Evolutionary conservation across 2,329 filamentous ascomycete species (phyloP).

Genomic region (Ramularia endophylla): DNA sequence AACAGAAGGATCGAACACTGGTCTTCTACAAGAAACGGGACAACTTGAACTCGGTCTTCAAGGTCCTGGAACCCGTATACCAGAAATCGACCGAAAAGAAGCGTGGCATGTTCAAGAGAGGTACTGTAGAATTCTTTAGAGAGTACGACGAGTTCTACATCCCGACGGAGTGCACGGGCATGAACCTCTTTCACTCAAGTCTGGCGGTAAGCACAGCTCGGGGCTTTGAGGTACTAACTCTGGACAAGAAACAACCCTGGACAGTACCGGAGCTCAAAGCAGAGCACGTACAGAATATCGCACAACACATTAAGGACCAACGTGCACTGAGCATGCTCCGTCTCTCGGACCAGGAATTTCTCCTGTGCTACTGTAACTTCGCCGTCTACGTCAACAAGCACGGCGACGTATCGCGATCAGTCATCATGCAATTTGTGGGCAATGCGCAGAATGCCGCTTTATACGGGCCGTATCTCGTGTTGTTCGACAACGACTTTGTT

Average conservation of each 20-base stretch:
- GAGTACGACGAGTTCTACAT: constrained; percentile 99
- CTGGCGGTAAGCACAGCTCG: constrained; percentile 86
- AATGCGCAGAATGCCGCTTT: constrained; percentile 81
- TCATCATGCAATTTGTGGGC: constrained; percentile 99
- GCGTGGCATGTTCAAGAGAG: constrained; percentile 61
- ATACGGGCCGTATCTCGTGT: constrained; percentile 82
- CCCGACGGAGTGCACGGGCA: constrained; percentile 85
- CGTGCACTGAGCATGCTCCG: constrained; percentile 94
- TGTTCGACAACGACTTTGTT: constrained; percentile 95
- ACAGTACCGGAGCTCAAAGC: constrained; percentile 82
- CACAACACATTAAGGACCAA: constrained; percentile 73
- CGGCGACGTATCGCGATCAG: constrained; percentile 85
- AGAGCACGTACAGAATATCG: constrained; percentile 76
- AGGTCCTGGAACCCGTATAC: constrained; percentile 88
- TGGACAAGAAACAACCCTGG: constrained; percentile 96
- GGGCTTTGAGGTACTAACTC: constrained; percentile 90
- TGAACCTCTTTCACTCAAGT: constrained; percentile 94
- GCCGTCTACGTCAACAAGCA: constrained; percentile 98
- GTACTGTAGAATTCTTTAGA: constrained; percentile 86
- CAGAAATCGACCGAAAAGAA: constrained; percentile 87
- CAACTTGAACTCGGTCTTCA: constrained; percentile 82
- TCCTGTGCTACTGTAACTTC: constrained; percentile 91
- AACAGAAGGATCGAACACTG: constrained; percentile 93
- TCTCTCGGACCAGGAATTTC: constrained; percentile 79
- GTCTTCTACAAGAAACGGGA: constrained; percentile 98